A percentile compares a stretch with the other conserved stretches of the same genome.
These are phyloP conservation scores for Podospora conica DNA, from an alignment of 495 filamentous ascomycete species.

Conservation along the genomic window DNA sequence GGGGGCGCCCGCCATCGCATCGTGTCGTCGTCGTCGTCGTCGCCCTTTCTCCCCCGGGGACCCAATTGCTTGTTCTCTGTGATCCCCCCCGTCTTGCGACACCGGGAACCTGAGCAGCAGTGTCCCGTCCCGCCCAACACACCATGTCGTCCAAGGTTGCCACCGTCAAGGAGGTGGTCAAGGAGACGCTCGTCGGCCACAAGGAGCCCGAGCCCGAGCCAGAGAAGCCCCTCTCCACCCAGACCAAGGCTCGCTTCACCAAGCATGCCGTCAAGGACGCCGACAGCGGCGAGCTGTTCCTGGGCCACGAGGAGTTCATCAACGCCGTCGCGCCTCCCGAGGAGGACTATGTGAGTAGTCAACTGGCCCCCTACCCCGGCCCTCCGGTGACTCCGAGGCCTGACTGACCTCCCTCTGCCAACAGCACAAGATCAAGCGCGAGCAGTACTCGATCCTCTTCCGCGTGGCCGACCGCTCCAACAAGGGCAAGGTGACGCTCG, in stretches of 20 bases:
- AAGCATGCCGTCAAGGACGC: conserved; percentile 71
- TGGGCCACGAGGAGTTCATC: conserved; percentile 81
- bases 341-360: conserved; percentile 85
- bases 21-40: not conserved
- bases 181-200: conserved; percentile 68
- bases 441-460: conserved; percentile 92
- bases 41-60: not conserved
- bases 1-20: not conserved
- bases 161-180: conserved; percentile 62
- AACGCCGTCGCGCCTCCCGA: conserved; percentile 78
- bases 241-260: conserved; percentile 66
- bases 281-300: conserved; percentile 65
- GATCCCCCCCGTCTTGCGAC: not conserved
- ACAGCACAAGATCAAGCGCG: conserved; percentile 94
- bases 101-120: no score
- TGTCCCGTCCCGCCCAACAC: no score
- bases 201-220: conserved; percentile 38
- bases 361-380: not conserved
- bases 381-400: conserved; percentile 17
- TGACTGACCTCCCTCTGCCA: conserved; percentile 5
- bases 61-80: not conserved
- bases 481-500: conserved; percentile 63
- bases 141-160: conserved; percentile 34
- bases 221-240: conserved; percentile 57
- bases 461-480: conserved; percentile 73